Evolutionary conservation across 2,329 filamentous ascomycete species (phyloP).

Genomic region (Cadophora gregata): DNA sequence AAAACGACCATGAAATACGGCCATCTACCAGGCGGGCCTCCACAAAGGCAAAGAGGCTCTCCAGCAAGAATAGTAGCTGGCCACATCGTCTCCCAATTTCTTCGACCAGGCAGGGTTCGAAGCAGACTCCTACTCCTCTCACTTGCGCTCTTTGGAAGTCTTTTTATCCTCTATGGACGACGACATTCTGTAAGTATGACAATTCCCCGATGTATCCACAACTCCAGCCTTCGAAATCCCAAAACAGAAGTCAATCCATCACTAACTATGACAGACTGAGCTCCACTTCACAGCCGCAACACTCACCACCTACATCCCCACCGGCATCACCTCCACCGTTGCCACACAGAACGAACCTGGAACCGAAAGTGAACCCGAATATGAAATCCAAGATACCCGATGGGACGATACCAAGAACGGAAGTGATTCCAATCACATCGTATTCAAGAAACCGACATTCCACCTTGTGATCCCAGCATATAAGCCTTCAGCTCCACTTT

Average conservation of each 20-base stretch:
- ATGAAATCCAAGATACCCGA: conserved; percentile 23
- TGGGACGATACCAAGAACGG: conserved; percentile 27
- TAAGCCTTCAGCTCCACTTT: conserved; percentile 53
- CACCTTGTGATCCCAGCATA: conserved; percentile 61
- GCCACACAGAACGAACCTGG: conserved; percentile 19
- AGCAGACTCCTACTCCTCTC: conserved; percentile 25
- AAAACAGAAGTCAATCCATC: neutral
- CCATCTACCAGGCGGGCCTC: conserved; percentile 17
- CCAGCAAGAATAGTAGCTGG: conserved; percentile 26
- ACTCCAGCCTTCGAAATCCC: neutral
- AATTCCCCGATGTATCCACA: neutral
- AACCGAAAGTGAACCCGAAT: too few species aligned
- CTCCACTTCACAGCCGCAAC: conserved; percentile 26
- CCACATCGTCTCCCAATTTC: conserved; percentile 30
- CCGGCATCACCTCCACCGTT: conserved; percentile 26
- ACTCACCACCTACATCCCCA: conserved; percentile 28
- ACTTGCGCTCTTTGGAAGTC: conserved; percentile 22
- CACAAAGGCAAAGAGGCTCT: conserved; percentile 21
- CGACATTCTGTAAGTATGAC: conserved; percentile 12
- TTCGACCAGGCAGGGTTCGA: conserved; percentile 33
- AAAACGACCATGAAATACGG: conserved; percentile 23
- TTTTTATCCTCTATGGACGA: conserved; percentile 25
- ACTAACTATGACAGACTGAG: conserved; percentile 24
- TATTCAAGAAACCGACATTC: conserved; percentile 47
- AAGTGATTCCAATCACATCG: conserved; percentile 13